phyloP scores from a whole-genome alignment of 805 yeast genomes.

The Dipodascus albidus region DNA sequence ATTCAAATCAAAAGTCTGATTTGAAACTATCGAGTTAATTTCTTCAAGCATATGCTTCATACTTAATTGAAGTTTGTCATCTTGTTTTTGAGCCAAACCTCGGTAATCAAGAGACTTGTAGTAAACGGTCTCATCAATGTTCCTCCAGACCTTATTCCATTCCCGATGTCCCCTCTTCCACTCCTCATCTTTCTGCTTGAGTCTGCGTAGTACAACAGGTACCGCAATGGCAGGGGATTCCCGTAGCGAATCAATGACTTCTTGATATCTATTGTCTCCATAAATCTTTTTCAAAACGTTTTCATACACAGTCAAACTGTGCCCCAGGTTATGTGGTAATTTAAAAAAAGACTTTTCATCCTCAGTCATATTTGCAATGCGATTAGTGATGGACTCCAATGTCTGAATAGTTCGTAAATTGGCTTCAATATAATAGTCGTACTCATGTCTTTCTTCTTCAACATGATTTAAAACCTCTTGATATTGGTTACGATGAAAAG shows the following conservation, averaged over 20 bases:
- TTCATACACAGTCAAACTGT: slow-evolving; percentile 87
- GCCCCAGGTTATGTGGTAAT: slow-evolving; percentile 88
- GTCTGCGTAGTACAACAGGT: slow-evolving; percentile 81
- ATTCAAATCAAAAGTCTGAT: not conserved
- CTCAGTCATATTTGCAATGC: slow-evolving; percentile 83
- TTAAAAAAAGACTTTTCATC: slow-evolving; percentile 82
- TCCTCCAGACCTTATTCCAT: slow-evolving; percentile 99
- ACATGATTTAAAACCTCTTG: slow-evolving; percentile 91
- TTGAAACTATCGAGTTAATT: not conserved
- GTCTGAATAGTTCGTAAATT: slow-evolving; percentile 92
- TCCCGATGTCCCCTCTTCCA: slow-evolving; percentile 98
- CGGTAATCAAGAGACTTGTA: slow-evolving; percentile 90
- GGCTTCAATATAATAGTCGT: slow-evolving; percentile 91
- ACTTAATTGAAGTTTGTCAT: slow-evolving; percentile 45
- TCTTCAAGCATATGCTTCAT: not conserved
- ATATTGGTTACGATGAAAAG: slow-evolving; percentile 96
- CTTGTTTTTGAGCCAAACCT: slow-evolving; percentile 92
- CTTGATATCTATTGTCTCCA: slow-evolving; percentile 90
- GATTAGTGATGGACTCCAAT: slow-evolving; percentile 85
- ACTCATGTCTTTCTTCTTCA: slow-evolving; percentile 96
- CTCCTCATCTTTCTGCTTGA: slow-evolving; percentile 96
- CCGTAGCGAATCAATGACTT: slow-evolving; percentile 90
- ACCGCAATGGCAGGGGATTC: slow-evolving; percentile 93
- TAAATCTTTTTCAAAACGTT: slow-evolving; percentile 87
- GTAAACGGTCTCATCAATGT: slow-evolving; percentile 89